A percentile compares a stretch with the other conserved stretches of the same genome.
Evolutionary conservation across 1,284 basidiomycete species (phyloP).

Genomic region (Fomitopsis pinicola): DNA sequence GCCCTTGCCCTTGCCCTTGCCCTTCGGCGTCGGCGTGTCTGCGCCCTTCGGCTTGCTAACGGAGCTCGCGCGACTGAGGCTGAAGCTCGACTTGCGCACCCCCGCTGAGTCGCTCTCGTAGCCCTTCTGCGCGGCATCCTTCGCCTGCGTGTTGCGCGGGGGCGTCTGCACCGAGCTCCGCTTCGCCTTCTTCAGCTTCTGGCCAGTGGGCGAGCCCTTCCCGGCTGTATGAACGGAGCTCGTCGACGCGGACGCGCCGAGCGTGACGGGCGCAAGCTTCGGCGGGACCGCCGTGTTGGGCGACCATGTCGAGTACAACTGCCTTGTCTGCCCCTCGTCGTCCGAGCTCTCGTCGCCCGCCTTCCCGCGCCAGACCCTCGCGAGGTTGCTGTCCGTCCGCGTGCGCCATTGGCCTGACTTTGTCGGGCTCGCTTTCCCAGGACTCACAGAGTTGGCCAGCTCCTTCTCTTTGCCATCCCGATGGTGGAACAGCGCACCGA

Average conservation of each 20-base stretch:
- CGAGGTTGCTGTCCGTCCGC: constrained; percentile 45
- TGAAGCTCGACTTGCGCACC: constrained; percentile 11
- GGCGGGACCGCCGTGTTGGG: background rate
- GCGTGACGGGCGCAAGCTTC: background rate
- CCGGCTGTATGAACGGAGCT: background rate
- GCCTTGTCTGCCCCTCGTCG: constrained; percentile 21
- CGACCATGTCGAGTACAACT: constrained; percentile 6
- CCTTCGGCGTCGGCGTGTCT: constrained; percentile 2
- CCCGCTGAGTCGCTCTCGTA: constrained; percentile 28
- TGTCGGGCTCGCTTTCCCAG: constrained; percentile 8
- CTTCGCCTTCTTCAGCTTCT: constrained; percentile 23
- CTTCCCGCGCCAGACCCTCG: constrained; percentile 19
- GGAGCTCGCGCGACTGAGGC: constrained; percentile 6
- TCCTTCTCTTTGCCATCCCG: background rate
- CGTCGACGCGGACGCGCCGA: background rate
- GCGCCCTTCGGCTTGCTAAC: constrained; percentile 11
- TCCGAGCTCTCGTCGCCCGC: constrained; percentile 30
- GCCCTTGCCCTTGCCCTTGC: background rate
- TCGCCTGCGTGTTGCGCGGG: constrained; percentile 8
- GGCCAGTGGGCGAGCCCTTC: background rate
- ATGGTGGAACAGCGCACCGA: constrained; percentile 27
- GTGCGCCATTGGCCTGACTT: constrained; percentile 35
- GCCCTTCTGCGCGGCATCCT: constrained; percentile 15
- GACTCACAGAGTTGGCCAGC: constrained; percentile 4
- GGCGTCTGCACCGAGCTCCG: constrained; percentile 18